phyloP scores from a whole-genome alignment of 257 asterid genomes.

The Handroanthus guayacan region DNA sequence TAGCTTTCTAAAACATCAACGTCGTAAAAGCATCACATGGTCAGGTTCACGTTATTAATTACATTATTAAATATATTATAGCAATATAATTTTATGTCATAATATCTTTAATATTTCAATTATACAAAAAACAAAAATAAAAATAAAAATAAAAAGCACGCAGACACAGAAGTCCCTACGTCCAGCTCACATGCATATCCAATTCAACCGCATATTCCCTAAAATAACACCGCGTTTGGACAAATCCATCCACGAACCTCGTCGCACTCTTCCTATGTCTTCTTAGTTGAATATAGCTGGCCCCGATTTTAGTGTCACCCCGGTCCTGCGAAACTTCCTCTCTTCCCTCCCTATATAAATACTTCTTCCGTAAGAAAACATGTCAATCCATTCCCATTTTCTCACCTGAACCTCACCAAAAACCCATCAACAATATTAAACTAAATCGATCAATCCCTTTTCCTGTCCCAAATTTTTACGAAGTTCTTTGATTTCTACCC shows the following conservation, averaged over 20 bases:
- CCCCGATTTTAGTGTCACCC: neutral
- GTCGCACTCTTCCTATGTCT: neutral
- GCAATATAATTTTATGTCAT: too few species aligned
- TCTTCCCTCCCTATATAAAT: neutral
- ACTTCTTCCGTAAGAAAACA: neutral
- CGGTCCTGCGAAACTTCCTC: slow-evolving; percentile 28
- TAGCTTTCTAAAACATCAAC: too few species aligned
- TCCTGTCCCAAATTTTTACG: neutral
- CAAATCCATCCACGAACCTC: slow-evolving; percentile 1
- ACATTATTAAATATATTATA: too few species aligned
- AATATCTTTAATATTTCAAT: too few species aligned
- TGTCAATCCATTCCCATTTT: slow-evolving; percentile 1
- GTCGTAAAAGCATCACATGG: too few species aligned
- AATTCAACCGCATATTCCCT: too few species aligned
- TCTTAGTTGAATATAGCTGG: slow-evolving; percentile 26
- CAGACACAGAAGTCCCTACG: too few species aligned
- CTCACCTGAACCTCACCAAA: neutral
- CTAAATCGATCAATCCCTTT: neutral
- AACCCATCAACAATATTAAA: neutral
- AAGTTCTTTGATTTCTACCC: slow-evolving; percentile 30
- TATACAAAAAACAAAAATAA: too few species aligned
- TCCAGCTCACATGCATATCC: too few species aligned
- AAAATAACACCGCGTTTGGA: slow-evolving; percentile 42
- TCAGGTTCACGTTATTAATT: too few species aligned
- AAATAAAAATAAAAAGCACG: too few species aligned